Conservation (phyloP, 305 asterid genomes). For the Fraxinus dipetala region DNA sequence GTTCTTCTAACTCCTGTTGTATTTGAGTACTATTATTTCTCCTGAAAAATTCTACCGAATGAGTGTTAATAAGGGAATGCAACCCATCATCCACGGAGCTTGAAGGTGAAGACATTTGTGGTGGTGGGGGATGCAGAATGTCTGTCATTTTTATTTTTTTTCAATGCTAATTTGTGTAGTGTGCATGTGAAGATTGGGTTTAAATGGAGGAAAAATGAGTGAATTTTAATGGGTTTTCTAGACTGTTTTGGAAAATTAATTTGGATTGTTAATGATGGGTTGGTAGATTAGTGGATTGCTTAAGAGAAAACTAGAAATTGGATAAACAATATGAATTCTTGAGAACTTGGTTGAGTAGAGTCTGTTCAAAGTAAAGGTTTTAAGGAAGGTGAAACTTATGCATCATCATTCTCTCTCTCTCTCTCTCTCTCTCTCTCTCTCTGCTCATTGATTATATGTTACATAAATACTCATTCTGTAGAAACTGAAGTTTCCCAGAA, state of each 20-base stretch:
- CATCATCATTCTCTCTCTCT: conserved; percentile 30
- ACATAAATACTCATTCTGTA: conserved; percentile 6
- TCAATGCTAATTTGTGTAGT: conserved; percentile 21
- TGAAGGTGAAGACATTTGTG: conserved; percentile 39
- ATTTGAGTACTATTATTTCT: conserved; percentile 29
- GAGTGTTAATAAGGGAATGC: conserved; percentile 36
- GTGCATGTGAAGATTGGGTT: conserved; percentile 41
- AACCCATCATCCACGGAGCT: conserved; percentile 60
- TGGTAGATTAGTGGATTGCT: conserved; percentile 32
- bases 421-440: background rate
- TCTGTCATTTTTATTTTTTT: conserved; percentile 32
- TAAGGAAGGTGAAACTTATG: conserved; percentile 40
- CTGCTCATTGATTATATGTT: background rate
- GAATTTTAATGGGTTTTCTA: conserved; percentile 12
- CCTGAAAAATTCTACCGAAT: conserved; percentile 48
- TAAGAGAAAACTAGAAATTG: background rate
- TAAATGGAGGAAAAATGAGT: background rate
- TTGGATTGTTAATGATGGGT: conserved; percentile 33
- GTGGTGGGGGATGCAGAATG: conserved; percentile 34
- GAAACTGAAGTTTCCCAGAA: background rate
- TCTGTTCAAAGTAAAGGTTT: conserved; percentile 55
- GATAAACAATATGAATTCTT: conserved; percentile 6
- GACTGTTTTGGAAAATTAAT: background rate
- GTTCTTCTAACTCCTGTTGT: conserved; percentile 20
- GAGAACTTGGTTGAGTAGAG: conserved; percentile 44